Conservation (phyloP, 2,329 filamentous ascomycete genomes). For the Paecilomyces niveus region DNA sequence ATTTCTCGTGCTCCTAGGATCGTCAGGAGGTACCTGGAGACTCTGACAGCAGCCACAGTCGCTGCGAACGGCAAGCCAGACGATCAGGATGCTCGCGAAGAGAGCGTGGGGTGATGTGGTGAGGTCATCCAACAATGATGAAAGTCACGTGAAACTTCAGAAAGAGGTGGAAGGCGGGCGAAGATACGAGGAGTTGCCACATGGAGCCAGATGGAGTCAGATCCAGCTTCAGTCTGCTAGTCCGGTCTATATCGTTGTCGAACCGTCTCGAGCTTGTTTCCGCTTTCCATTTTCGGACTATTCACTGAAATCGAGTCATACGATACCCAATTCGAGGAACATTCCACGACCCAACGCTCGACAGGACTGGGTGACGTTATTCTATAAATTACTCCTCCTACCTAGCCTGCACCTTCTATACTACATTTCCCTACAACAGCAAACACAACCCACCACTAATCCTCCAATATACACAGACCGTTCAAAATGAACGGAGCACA, state of each 20-base stretch:
- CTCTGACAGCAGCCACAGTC: no score
- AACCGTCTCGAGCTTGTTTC: not conserved
- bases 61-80: not conserved
- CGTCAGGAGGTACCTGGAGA: no score
- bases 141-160: not conserved
- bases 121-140: not conserved
- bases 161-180: not conserved
- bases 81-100: not conserved
- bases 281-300: not conserved
- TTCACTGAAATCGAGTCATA: not conserved
- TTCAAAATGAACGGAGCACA: constrained; percentile 44
- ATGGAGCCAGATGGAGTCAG: not conserved
- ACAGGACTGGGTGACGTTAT: not conserved
- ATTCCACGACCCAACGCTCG: not conserved
- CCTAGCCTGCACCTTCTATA: not conserved
- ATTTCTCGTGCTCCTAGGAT: no score
- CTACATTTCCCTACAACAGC: not conserved
- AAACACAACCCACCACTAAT: not conserved
- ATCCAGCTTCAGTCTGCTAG: not conserved
- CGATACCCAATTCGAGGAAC: not conserved
- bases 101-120: not conserved
- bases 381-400: not conserved
- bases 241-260: not conserved
- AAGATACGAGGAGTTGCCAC: not conserved
- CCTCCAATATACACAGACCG: not conserved